Conservation (phyloP, 805 yeast species). For the Zygosaccharomyces rouxii region DNA sequence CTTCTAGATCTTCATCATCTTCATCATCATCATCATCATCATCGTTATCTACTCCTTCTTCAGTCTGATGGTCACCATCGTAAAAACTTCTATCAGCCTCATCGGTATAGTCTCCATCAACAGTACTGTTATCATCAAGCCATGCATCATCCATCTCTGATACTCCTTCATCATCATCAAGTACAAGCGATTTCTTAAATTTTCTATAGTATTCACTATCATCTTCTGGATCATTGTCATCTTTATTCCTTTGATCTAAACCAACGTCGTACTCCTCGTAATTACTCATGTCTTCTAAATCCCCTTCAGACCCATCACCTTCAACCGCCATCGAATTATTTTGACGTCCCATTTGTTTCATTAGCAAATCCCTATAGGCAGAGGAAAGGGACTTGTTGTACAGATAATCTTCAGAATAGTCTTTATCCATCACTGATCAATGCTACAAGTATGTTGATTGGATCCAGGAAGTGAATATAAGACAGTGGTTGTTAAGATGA, state of each 20-base stretch:
- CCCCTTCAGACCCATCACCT: constrained; percentile 3
- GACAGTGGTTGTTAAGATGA: background rate
- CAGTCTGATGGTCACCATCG: constrained; percentile 8
- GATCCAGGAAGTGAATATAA: no score
- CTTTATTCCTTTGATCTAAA: constrained; percentile 14
- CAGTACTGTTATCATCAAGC: constrained; percentile 18
- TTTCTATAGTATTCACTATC: constrained; percentile 8
- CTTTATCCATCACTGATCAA: background rate
- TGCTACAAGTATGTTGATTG: background rate
- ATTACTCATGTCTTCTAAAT: background rate
- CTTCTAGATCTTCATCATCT: constrained; percentile 2
- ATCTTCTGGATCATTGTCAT: constrained; percentile 12
- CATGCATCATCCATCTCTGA: constrained; percentile 15
- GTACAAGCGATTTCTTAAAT: constrained; percentile 19
- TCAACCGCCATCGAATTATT: constrained; percentile 9
- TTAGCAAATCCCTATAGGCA: constrained; percentile 16
- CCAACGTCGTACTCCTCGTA: constrained; percentile 16
- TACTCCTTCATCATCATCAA: constrained; percentile 13
- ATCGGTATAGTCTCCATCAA: constrained; percentile 22
- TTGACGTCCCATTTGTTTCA: constrained; percentile 14
- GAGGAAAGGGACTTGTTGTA: constrained; percentile 15
- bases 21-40: background rate
- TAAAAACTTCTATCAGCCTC: constrained; percentile 25
- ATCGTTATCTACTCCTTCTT: constrained; percentile 9
- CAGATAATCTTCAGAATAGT: constrained; percentile 6